A percentile compares a stretch with the other conserved stretches of the same genome.
Evolutionary conservation across 208 protist genomes (phyloP).

Genomic region (Acanthamoeba sp.): DNA sequence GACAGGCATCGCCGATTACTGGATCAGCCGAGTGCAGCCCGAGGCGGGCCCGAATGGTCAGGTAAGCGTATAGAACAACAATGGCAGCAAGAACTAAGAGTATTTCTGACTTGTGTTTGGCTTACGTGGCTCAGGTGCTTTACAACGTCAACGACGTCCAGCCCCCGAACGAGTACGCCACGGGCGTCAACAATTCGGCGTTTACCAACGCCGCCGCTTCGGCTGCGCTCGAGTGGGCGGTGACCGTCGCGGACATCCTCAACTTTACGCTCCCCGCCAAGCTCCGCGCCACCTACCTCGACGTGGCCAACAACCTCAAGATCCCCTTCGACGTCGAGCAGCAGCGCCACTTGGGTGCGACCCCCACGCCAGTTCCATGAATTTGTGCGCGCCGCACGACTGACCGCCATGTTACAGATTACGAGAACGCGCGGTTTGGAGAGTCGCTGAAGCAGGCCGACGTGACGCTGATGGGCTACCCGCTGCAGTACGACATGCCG

Average conservation of each 20-base stretch:
- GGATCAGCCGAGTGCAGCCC: constrained; percentile 2
- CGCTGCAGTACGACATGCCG: constrained; percentile 67
- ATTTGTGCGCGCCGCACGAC: neutral
- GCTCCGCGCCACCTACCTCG: constrained; percentile 20
- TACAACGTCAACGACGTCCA: constrained; percentile 70
- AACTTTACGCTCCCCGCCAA: constrained; percentile 25
- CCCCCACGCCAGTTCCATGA: no score
- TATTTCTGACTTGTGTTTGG: no score
- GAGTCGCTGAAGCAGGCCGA: constrained; percentile 71
- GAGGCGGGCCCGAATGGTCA: neutral
- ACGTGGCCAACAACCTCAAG: constrained; percentile 54
- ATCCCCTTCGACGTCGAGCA: constrained; percentile 58
- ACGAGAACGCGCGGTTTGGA: constrained; percentile 34
- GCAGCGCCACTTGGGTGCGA: constrained; percentile 35
- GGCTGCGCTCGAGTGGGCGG: constrained; percentile 48
- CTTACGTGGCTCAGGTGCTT: no score
- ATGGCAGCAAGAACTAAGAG: no score
- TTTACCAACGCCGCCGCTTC: constrained; percentile 63
- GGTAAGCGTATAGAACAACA: no score
- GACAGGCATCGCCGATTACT: constrained; percentile 29
- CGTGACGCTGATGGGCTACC: constrained; percentile 72
- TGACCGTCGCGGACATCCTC: neutral
- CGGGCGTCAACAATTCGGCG: constrained; percentile 54
- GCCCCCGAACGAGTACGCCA: constrained; percentile 72
- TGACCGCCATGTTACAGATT: neutral